phyloP scores from a whole-genome alignment of 2,329 filamentous ascomycete species.

The Xylariales sp. region DNA sequence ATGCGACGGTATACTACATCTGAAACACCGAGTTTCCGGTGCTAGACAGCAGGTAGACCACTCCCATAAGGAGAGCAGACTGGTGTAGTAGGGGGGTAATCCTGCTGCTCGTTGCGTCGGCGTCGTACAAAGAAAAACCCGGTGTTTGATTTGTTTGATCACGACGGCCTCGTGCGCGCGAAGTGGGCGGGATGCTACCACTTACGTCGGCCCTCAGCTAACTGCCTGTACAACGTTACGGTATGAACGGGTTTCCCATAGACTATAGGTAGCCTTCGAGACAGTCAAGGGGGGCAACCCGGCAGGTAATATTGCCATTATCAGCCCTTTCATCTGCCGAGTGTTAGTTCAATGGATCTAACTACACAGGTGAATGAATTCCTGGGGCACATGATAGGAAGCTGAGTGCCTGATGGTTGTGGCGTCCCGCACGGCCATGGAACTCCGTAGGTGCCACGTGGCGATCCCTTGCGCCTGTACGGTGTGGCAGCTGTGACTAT shows the following conservation, averaged over 20 bases:
- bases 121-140: conserved; percentile 18
- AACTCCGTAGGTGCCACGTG: conserved; percentile 19
- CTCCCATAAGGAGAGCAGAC: not conserved
- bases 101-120: not conserved
- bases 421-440: conserved; percentile 5
- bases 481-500: conserved; percentile 9
- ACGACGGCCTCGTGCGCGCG: conserved; percentile 6
- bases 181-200: not conserved
- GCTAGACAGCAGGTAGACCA: not conserved
- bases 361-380: too few relatives aligned
- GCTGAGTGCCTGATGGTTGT: conserved; percentile 6
- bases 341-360: not conserved
- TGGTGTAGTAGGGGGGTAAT: not conserved
- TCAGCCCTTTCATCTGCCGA: conserved; percentile 22
- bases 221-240: conserved; percentile 7
- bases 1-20: conserved; percentile 17
- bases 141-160: conserved; percentile 32
- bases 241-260: conserved; percentile 2
- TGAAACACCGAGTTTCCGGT: conserved; percentile 21
- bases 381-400: not conserved
- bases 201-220: not conserved
- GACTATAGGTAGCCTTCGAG: too few relatives aligned
- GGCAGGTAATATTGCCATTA: conserved; percentile 1
- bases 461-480: conserved; percentile 1
- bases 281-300: too few relatives aligned